phyloP scores from a whole-genome alignment of 148 eudicot genomes.

The Polygonum aviculare region DNA sequence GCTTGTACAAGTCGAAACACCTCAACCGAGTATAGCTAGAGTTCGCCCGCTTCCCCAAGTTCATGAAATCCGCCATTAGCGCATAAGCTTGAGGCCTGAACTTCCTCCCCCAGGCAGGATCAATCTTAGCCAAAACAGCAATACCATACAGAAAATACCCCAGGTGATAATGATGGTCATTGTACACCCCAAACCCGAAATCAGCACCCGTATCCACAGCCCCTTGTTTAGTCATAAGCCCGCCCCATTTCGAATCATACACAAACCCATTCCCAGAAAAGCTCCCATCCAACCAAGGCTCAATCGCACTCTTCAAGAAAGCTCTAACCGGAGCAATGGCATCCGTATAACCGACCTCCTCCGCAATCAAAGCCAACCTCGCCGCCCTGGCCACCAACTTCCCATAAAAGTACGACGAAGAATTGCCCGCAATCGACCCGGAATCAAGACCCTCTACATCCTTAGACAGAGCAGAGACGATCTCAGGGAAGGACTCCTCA shows the following conservation, averaged over 20 bases:
- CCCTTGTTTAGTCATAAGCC: conserved; percentile 72
- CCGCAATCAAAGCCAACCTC: conserved; percentile 85
- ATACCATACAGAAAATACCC: conserved; percentile 80
- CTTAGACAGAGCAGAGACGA: conserved; percentile 45
- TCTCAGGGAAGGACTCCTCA: conserved; percentile 53
- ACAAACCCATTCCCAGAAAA: conserved; percentile 65
- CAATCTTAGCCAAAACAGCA: conserved; percentile 90
- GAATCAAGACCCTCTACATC: conserved; percentile 56
- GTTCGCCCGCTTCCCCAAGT: conserved; percentile 36
- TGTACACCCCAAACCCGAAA: conserved; percentile 87
- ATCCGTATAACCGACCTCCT: conserved; percentile 57
- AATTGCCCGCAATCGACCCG: conserved; percentile 30
- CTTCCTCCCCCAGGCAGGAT: conserved; percentile 80
- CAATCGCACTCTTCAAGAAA: conserved; percentile 61
- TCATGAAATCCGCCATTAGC: conserved; percentile 81
- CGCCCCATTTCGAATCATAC: conserved; percentile 87
- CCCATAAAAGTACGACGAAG: conserved; percentile 78
- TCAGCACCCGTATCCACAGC: conserved; percentile 62
- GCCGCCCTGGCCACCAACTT: conserved; percentile 87
- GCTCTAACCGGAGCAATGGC: conserved; percentile 51
- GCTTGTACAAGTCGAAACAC: conserved; percentile 76
- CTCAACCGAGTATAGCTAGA: conserved; percentile 58
- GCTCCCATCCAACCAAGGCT: conserved; percentile 89
- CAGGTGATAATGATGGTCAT: conserved; percentile 86
- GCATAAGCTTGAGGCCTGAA: conserved; percentile 72